Percentiles rank a stretch among this genome's conserved stretches.
Conservation (phyloP, 2,329 filamentous ascomycete species). For the Sclerotinia trifoliorum region DNA sequence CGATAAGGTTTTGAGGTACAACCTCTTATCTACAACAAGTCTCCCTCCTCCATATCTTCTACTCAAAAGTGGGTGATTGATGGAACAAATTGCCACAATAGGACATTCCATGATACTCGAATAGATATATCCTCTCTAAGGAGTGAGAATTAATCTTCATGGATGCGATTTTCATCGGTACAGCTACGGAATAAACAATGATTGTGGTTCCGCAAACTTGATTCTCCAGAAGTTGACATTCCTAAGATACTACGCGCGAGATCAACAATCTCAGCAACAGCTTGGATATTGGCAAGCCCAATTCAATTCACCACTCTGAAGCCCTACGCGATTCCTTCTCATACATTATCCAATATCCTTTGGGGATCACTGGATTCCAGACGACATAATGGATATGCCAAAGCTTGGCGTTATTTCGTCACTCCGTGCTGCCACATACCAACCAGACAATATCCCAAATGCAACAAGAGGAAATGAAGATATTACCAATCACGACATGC, state of each 20-base stretch:
- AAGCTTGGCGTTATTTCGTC: conserved; percentile 9
- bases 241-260: not conserved
- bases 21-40: conserved; percentile 4
- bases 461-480: not conserved
- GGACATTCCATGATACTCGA: not conserved
- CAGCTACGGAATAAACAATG: not conserved
- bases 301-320: not conserved
- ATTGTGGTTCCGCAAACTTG: not conserved
- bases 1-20: conserved; percentile 4
- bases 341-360: not conserved
- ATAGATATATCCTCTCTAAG: not conserved
- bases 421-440: not conserved
- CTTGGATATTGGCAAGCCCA: not conserved
- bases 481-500: conserved; percentile 3
- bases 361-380: not conserved
- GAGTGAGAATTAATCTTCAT: not conserved
- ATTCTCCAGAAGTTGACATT: not conserved
- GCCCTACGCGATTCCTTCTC: not conserved
- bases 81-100: conserved; percentile 10
- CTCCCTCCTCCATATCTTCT: not conserved
- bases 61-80: conserved; percentile 11
- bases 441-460: not conserved
- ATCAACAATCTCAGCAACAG: not conserved
- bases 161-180: not conserved
- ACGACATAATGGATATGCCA: conserved; percentile 10